These are phyloP conservation scores for Fusarium euwallaceae DNA, from an alignment of 2,329 filamentous ascomycete species.

Conservation along the genomic window DNA sequence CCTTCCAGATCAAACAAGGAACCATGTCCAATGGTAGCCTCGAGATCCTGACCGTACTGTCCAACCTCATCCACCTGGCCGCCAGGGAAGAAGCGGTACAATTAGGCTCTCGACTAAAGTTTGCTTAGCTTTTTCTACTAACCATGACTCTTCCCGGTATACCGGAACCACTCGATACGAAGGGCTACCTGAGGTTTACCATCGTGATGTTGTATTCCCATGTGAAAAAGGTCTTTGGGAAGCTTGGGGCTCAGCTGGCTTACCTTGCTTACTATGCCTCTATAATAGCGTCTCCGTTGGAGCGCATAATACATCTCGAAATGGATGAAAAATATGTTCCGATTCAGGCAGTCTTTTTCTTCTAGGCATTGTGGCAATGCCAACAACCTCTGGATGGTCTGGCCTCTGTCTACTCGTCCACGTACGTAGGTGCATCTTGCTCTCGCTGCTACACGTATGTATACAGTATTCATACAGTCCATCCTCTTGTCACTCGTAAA, in stretches of 20 bases:
- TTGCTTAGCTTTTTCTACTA: slow-evolving; percentile 19
- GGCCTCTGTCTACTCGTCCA: slow-evolving; percentile 4
- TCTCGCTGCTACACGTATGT: neutral
- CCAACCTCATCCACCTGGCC: neutral
- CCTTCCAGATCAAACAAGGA: slow-evolving; percentile 20
- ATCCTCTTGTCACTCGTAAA: neutral
- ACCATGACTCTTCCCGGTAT: slow-evolving; percentile 5
- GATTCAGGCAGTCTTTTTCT: neutral
- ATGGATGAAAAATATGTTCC: neutral
- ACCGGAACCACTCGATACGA: slow-evolving; percentile 29
- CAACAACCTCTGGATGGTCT: slow-evolving; percentile 16
- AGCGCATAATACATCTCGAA: neutral
- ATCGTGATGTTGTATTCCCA: slow-evolving; percentile 8
- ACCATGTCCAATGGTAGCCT: slow-evolving; percentile 27
- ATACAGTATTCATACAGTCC: slow-evolving; percentile 40
- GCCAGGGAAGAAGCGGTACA: slow-evolving; percentile 17
- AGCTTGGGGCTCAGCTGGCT: neutral
- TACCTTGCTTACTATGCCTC: neutral
- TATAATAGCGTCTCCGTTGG: neutral
- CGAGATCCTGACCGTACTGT: neutral
- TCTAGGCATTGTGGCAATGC: slow-evolving; percentile 15
- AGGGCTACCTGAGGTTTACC: neutral
- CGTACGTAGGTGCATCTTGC: neutral
- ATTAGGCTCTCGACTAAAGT: slow-evolving; percentile 42
- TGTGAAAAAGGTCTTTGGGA: neutral